phyloP scores from a whole-genome alignment of 108 stramenopile genomes.

The Fragilaria radians region DNA sequence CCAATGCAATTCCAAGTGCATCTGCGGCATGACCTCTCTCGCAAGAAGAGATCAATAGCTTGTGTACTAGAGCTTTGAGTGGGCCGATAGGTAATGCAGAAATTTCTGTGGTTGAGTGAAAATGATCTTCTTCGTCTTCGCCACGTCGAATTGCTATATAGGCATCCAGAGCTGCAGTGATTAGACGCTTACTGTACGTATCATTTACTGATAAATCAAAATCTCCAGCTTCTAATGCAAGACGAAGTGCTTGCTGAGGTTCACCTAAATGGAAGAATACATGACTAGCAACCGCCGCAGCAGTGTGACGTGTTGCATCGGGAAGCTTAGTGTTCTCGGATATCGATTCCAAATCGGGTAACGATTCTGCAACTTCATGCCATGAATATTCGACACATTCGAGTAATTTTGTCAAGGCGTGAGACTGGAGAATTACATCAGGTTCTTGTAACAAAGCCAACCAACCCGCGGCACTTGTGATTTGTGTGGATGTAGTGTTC shows the following conservation, averaged over 20 bases:
- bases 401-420: slow-evolving; percentile 53
- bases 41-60: slow-evolving; percentile 91
- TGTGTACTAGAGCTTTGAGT: slow-evolving; percentile 84
- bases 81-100: slow-evolving; percentile 71
- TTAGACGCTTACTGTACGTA: slow-evolving; percentile 68
- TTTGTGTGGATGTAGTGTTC: too few relatives aligned
- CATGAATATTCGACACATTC: slow-evolving; percentile 67
- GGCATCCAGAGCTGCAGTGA: slow-evolving; percentile 73
- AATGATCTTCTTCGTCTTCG: slow-evolving; percentile 13
- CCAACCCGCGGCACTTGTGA: slow-evolving; percentile 64
- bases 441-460: slow-evolving; percentile 71
- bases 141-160: slow-evolving; percentile 40
- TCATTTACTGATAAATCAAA: slow-evolving; percentile 60
- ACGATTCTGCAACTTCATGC: slow-evolving; percentile 79
- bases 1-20: slow-evolving; percentile 96
- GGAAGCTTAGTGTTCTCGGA: slow-evolving; percentile 49
- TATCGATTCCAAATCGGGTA: slow-evolving; percentile 76
- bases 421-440: slow-evolving; percentile 37
- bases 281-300: slow-evolving; percentile 90
- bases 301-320: slow-evolving; percentile 48
- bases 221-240: slow-evolving; percentile 81
- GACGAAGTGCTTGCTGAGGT: slow-evolving; percentile 90
- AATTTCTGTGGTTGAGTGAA: slow-evolving; percentile 24
- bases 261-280: slow-evolving; percentile 98
- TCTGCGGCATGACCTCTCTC: slow-evolving; percentile 74